Base-by-base conservation (phyloP, 805 yeast genomes). In the Metschnikowia arizonensis region DNA sequence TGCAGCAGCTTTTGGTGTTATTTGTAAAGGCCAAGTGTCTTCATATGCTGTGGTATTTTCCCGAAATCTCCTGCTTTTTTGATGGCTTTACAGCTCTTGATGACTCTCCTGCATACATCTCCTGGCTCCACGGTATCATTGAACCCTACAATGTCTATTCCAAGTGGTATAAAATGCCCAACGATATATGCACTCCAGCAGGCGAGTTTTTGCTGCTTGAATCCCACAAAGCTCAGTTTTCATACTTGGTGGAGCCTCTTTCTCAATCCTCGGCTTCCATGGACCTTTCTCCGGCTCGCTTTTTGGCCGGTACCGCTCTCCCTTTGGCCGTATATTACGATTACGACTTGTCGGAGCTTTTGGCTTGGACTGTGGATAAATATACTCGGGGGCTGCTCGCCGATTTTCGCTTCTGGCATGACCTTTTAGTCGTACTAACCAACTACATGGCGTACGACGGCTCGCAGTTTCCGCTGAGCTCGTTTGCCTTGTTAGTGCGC, bases 121-220 rank as follows among this genome's bases (percentile, higher is more conserved):
- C 43, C 9, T 69, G 73, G 73, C 49, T 48, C 25, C 18, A 46
- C 6, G 70, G 69, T 1, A n/a, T 59, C 2, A 42, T 63, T 14
- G 23, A 37, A 21, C 72, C 72, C 0, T 68, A 53, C 50, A 43
- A 46, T 18, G 63, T 63, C 49, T 68, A 57, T 47, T 59, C 65
- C 61, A 55, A 49, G 15, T 57, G 57, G 41, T 61, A 58, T 43
- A 68, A 59, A 1, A 23, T 33, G 5, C 47, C 50, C 8, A 33
- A 43, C 19, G 45, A 52, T 11, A n/a, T 17, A 9, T 31, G 21
- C 19, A 28, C 31, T 5, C 42, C 46, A 2, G 47, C 40, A 3
- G 24, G 29, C 21, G 51, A 55, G 1, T 58, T 55, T 34, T 40
- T 57, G 4, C 41, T 40, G 8, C 24, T 59, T 18, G 31, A 30